Evolutionary conservation across 1,284 basidiomycete genomes (phyloP), one percentile per base, ranked within the genome.

Genomic region (Trichosporon sp.): DNA sequence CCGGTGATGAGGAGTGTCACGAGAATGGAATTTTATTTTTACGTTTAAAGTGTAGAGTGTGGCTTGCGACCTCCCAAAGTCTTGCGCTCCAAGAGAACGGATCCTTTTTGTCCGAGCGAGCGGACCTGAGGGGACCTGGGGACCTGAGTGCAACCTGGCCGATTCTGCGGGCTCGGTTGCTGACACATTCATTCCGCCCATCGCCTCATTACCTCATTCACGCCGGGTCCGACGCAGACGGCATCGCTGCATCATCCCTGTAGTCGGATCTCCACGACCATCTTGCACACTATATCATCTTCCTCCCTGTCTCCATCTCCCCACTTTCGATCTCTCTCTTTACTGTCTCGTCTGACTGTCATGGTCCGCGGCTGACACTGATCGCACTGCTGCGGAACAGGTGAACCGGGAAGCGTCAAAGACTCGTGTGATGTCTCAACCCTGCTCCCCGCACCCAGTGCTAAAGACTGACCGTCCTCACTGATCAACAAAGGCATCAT

Each of bases 21-120:
- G 31, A 61, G 31, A 35, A n/a, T 14, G 16, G 8, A 37, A 16
- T 35, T 37, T 63, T n/a, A 32, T 63, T 61, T 59, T 63, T 63
- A 63, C 59, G 59, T 63, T 63, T 63, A 63, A 63, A 63, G 59
- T 63, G 32, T 63, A 54, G 59, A 63, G 59, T 63, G 59, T 63
- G 59, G 59, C 59, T 63, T 63, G 59, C 32, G 51, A 54, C 51
- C 51, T 26, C 51, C 19, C 51, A 19, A 19, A 54, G 51, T 54
- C 51, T 54, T 19, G 8, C 5, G 51, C 51, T 54, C 51, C 51
- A 54, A 54, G 51, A 54, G n/a, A 54, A 16, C 51, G 51, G 51
- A 54, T 54, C 21, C 51, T 54, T 54, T 54, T 54, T 19, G 51
- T 54, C 51, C 51, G 51, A 54, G 51, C 21, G 19, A 54, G 51